Percentiles rank a stretch among this genome's conserved stretches.
These are phyloP conservation scores for Zizania palustris DNA, from an alignment of 202 grass and related monocot species.

Conservation along the genomic window DNA sequence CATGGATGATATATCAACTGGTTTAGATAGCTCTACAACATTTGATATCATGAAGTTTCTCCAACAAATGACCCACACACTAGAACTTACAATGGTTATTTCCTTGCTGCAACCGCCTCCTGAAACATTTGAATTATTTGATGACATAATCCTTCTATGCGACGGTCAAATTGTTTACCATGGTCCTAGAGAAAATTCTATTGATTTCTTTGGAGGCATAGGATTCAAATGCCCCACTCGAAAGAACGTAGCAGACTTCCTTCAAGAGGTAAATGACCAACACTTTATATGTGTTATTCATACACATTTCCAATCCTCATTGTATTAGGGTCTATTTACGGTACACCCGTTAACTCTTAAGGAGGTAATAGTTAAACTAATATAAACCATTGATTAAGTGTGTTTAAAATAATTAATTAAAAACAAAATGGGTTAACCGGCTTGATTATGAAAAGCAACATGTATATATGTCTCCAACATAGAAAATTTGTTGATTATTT, in stretches of 20 bases:
- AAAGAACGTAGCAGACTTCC: conserved; percentile 85
- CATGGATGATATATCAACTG: conserved; percentile 94
- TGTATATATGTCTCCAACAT: too few species aligned
- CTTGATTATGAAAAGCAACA: too few species aligned
- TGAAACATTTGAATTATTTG: conserved; percentile 84
- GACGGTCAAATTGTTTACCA: conserved; percentile 85
- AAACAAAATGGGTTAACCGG: too few species aligned
- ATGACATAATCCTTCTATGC: conserved; percentile 78
- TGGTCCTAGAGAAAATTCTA: conserved; percentile 70
- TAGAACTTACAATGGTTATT: conserved; percentile 82
- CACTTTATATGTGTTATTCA: too few species aligned
- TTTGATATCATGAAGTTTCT: conserved; percentile 78
- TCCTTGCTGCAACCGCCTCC: conserved; percentile 81
- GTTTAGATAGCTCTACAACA: conserved; percentile 81
- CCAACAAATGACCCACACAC: conserved; percentile 66
- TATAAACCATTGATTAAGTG: too few species aligned
- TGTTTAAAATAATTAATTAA: too few species aligned
- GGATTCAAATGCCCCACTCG: conserved; percentile 76
- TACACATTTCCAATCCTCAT: too few species aligned
- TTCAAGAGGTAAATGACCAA: conserved; percentile 72
- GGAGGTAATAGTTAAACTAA: too few species aligned
- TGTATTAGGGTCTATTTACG: too few species aligned
- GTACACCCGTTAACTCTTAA: too few species aligned
- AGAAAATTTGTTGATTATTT: too few species aligned
- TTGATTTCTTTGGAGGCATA: conserved; percentile 59